A percentile compares a stretch with the other conserved stretches of the same genome.
These are phyloP conservation scores for Boletus eberwhitei DNA, from an alignment of 768 basidiomycete genomes.

Conservation along the genomic window DNA sequence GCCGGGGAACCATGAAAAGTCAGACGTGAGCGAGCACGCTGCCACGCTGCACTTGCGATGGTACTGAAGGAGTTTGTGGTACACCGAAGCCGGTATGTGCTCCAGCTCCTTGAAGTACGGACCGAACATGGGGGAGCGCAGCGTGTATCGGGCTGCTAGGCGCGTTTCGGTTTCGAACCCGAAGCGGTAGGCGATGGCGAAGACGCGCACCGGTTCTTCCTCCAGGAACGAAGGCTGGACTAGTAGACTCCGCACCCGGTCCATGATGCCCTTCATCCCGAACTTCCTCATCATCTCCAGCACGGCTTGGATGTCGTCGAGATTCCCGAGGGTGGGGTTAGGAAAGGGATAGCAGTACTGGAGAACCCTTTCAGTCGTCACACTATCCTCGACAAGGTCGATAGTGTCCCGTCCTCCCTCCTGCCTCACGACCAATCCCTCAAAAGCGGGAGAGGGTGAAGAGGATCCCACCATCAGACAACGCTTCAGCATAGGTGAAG, in stretches of 20 bases:
- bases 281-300: slow-evolving; percentile 39
- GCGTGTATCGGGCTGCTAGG: slow-evolving; percentile 35
- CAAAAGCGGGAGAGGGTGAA: slow-evolving; percentile 29
- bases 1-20: slow-evolving; percentile 36
- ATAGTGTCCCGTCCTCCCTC: slow-evolving; percentile 27
- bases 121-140: slow-evolving; percentile 34
- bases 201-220: slow-evolving; percentile 34
- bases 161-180: slow-evolving; percentile 32
- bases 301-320: slow-evolving; percentile 35
- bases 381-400: slow-evolving; percentile 32
- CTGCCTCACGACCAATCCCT: slow-evolving; percentile 21
- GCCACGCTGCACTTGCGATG: slow-evolving; percentile 33
- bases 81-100: slow-evolving; percentile 35
- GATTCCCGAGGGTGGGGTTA: slow-evolving; percentile 30
- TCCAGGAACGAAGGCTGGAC: slow-evolving; percentile 26
- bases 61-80: slow-evolving; percentile 37
- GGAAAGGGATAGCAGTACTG: slow-evolving; percentile 37
- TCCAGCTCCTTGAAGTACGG: slow-evolving; percentile 36
- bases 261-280: slow-evolving; percentile 33
- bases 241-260: slow-evolving; percentile 29
- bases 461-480: slow-evolving; percentile 23
- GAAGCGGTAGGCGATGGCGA: slow-evolving; percentile 39
- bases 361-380: slow-evolving; percentile 32
- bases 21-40: slow-evolving; percentile 30
- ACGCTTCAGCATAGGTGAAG: slow-evolving; percentile 41